A percentile compares a stretch with the other conserved stretches of the same genome.
Conservation (phyloP, 1,284 basidiomycete genomes). For the Cryptococcus sp. region DNA sequence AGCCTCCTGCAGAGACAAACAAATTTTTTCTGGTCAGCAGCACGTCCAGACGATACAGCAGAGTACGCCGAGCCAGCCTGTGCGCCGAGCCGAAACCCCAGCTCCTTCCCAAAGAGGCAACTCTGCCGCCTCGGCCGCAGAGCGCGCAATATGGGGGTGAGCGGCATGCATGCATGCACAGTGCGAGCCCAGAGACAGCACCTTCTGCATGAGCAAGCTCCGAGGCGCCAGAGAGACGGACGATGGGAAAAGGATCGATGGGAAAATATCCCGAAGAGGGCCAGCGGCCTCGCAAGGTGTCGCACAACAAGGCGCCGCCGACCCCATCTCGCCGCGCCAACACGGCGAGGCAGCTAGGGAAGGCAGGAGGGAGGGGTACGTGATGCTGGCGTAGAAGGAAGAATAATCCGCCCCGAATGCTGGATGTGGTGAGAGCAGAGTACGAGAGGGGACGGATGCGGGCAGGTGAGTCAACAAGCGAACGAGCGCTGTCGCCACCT, state of each 20-base stretch:
- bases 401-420: background rate
- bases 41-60: no score
- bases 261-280: background rate
- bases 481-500: no score
- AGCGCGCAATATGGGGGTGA: background rate
- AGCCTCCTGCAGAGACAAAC: constrained; percentile 58
- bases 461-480: no score
- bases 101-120: constrained; percentile 35
- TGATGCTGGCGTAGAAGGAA: background rate
- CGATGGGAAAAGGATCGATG: background rate
- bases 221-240: no score
- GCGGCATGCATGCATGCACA: constrained; percentile 4
- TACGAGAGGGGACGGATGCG: background rate
- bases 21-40: background rate
- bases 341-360: background rate
- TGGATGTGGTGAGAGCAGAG: background rate
- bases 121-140: constrained; percentile 3
- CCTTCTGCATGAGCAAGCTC: no score
- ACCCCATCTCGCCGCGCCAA: background rate
- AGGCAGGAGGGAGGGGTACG: background rate
- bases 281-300: background rate
- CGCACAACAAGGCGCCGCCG: background rate
- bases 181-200: no score
- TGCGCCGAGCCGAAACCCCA: constrained; percentile 3
- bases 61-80: background rate